Conservation (phyloP, 2,329 filamentous ascomycete genomes). For the Penicillium digitatum region DNA sequence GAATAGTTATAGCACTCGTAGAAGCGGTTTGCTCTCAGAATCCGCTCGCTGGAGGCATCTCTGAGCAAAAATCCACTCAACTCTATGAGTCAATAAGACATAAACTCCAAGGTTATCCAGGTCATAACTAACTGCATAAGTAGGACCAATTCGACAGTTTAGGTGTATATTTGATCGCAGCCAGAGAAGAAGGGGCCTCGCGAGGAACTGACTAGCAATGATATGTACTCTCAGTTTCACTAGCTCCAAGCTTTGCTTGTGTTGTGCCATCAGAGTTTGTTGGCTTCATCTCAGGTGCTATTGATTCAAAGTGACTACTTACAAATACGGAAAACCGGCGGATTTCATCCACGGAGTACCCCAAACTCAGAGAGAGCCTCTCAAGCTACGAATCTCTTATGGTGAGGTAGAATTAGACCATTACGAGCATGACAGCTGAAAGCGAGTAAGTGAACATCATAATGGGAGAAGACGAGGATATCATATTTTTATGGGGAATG, state of each 20-base stretch:
- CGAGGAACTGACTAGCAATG: conserved; percentile 34
- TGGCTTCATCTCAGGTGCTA: neutral
- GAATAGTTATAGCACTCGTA: neutral
- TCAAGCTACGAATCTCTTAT: neutral
- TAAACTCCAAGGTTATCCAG: neutral
- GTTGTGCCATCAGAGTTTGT: neutral
- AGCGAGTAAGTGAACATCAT: neutral
- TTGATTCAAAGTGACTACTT: neutral
- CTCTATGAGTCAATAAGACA: neutral
- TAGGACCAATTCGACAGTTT: neutral
- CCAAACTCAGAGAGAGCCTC: neutral
- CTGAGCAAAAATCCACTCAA: neutral
- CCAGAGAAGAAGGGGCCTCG: neutral
- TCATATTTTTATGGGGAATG: neutral
- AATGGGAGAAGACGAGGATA: neutral
- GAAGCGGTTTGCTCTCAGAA: neutral
- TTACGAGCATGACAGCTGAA: neutral
- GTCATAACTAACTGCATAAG: neutral
- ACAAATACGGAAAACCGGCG: neutral
- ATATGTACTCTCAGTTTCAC: conserved; percentile 49
- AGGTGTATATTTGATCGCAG: neutral
- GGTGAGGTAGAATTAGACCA: too few species aligned
- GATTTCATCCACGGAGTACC: neutral
- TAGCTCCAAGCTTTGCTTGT: conserved; percentile 47
- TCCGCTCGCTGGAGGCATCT: neutral